Conservation (phyloP, 306 rosid species). For the Hippophae rhamnoides region DNA sequence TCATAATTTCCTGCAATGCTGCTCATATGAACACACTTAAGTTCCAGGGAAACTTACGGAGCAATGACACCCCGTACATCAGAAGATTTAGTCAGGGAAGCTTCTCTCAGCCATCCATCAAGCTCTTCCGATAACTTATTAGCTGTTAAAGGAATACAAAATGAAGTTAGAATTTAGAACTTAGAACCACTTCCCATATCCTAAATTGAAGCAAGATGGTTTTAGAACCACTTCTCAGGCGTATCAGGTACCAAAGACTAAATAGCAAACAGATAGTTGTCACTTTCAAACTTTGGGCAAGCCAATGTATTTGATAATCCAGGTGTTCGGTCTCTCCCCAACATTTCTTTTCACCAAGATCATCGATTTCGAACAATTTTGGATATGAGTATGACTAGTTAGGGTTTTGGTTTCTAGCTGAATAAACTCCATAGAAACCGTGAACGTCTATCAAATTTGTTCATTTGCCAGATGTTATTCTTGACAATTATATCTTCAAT, state of each 20-base stretch:
- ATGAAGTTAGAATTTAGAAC: not conserved
- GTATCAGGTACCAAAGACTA: not conserved
- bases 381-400: no score
- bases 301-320: no score
- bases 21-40: not conserved
- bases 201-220: not conserved
- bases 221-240: not conserved
- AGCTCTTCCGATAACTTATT: conserved; percentile 51
- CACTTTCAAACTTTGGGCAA: no score
- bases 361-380: no score
- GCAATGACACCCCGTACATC: conserved; percentile 85
- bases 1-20: not conserved
- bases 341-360: no score
- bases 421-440: no score
- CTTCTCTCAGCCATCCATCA: conserved; percentile 63
- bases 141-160: conserved; percentile 33
- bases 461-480: no score
- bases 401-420: no score
- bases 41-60: conserved; percentile 51
- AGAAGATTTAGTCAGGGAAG: conserved; percentile 54
- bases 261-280: not conserved
- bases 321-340: no score
- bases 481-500: no score
- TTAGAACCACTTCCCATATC: not conserved
- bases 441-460: no score